Evolutionary conservation across 1,284 basidiomycete species (phyloP).

Genomic region (Trametes polyzona): DNA sequence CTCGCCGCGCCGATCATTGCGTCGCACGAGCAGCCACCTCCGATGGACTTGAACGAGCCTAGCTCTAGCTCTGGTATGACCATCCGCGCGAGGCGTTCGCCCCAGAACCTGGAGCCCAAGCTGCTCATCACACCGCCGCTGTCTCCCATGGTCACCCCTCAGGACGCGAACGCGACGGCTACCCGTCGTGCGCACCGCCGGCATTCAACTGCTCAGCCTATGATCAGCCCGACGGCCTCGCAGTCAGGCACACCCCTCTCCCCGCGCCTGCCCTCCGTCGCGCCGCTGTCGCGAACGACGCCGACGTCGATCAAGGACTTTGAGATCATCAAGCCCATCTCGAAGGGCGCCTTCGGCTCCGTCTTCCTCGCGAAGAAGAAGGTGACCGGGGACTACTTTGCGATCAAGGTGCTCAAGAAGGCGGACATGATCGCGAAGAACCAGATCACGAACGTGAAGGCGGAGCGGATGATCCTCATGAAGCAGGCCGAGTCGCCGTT

Average conservation of each 20-base stretch:
- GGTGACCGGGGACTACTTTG: conserved; percentile 97
- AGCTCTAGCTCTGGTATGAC: conserved; percentile 33
- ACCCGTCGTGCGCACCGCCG: conserved; percentile 65
- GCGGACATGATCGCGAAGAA: conserved; percentile 99
- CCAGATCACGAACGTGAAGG: conserved; percentile 99
- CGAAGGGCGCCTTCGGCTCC: conserved; percentile 98
- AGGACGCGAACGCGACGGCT: conserved; percentile 46
- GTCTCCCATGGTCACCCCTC: conserved; percentile 68
- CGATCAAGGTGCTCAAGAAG: conserved; percentile 99
- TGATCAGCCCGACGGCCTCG: conserved; percentile 59
- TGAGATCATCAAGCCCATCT: conserved; percentile 99
- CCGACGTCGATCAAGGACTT: conserved; percentile 98
- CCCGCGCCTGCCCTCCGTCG: conserved; percentile 83
- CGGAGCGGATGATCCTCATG: conserved; percentile 99
- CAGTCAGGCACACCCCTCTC: conserved; percentile 71
- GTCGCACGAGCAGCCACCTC: conserved; percentile 58
- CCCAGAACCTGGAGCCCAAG: conserved; percentile 68
- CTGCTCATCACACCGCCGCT: conserved; percentile 73
- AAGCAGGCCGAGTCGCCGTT: conserved; percentile 99
- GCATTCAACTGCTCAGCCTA: conserved; percentile 70
- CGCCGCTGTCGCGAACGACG: conserved; percentile 77
- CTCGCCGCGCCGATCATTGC: conserved; percentile 81
- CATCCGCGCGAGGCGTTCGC: conserved; percentile 54
- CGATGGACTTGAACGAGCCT: conserved; percentile 64
- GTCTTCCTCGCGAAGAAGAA: conserved; percentile 99